phyloP scores from a whole-genome alignment of 768 basidiomycete genomes.

The Auricularia sp. region DNA sequence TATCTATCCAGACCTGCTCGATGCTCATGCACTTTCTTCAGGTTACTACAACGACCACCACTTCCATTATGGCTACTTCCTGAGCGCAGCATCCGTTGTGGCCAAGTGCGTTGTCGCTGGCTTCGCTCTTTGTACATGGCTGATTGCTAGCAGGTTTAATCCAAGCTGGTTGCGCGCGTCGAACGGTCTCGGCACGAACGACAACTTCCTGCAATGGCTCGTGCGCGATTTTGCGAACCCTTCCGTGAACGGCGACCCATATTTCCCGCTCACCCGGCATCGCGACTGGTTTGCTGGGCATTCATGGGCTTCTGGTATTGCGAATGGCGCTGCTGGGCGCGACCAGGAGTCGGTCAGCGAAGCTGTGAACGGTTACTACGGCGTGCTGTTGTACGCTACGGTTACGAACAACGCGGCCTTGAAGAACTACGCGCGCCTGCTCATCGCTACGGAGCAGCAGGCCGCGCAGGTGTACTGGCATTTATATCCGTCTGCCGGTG shows the following conservation, averaged over 20 bases:
- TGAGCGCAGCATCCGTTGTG: constrained; percentile 22
- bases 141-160: constrained; percentile 14
- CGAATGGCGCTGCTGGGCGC: constrained; percentile 23
- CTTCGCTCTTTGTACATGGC: neutral
- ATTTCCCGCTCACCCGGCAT: constrained; percentile 24
- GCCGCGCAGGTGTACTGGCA: constrained; percentile 28
- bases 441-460: constrained; percentile 26
- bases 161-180: constrained; percentile 17
- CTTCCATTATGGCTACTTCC: constrained; percentile 28
- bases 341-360: constrained; percentile 26
- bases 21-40: neutral
- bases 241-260: constrained; percentile 18
- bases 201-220: constrained; percentile 19
- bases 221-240: constrained; percentile 27
- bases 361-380: constrained; percentile 27
- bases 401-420: constrained; percentile 22
- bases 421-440: constrained; percentile 23
- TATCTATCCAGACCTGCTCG: neutral
- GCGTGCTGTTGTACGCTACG: constrained; percentile 23
- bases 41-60: constrained; percentile 28
- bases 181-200: constrained; percentile 4
- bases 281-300: constrained; percentile 29
- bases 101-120: constrained; percentile 17
- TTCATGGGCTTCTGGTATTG: constrained; percentile 28
- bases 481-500: constrained; percentile 21